Base-by-base conservation (phyloP, 2,329 filamentous ascomycete genomes). In the Falciphora oryzae region DNA sequence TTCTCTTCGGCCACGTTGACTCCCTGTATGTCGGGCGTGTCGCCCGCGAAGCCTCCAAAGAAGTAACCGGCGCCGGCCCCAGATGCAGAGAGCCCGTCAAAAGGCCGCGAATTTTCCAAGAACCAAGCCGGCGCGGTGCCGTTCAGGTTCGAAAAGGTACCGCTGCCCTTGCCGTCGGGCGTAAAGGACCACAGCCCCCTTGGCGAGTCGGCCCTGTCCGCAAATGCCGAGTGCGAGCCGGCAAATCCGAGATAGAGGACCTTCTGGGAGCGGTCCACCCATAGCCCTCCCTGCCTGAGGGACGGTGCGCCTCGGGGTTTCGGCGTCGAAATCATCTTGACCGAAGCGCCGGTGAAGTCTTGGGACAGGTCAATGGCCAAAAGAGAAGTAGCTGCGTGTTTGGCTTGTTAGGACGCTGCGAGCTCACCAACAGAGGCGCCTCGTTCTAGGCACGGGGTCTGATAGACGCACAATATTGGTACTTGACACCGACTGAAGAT, bases 111-210 rank as follows among this genome's bases (percentile, higher is more conserved):
- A 13, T 61, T 60, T 29, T 59, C 63, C 5, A 61, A 64, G 32
- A 70, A 69, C 31, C 56, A 61, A 16, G 25, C 44, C 28, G 67
- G 62, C 2, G 66, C 64, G 14, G 62, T 69, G 13, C 35, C 59
- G 35, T 69, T 69, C 32, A 70, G 63, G 35, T 65, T 67, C 38
- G 63, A 53, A 67, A 68, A 69, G 10, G 44, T 53, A 14, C 67
- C 69, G 18, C 57, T 57, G 0, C 66, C 66, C 25, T 57, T 62
- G 7, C 61, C 62, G 44, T 67, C 64, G 1, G 67, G 68, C 3
- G 57, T 66, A 38, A 69, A 69, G 5, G 67, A 68, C 69, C 68
- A 70, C 7, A 70, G 63, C 1, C 68, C 67, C 16, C 65, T 66
- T 4, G 67, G 61, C 18, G 63, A 65, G 32, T 31, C 53, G 13